Percentiles rank a stretch among this genome's conserved stretches.
These are phyloP conservation scores for Cordyceps fumosorosea DNA, from an alignment of 2,329 filamentous ascomycete species.

Conservation along the genomic window DNA sequence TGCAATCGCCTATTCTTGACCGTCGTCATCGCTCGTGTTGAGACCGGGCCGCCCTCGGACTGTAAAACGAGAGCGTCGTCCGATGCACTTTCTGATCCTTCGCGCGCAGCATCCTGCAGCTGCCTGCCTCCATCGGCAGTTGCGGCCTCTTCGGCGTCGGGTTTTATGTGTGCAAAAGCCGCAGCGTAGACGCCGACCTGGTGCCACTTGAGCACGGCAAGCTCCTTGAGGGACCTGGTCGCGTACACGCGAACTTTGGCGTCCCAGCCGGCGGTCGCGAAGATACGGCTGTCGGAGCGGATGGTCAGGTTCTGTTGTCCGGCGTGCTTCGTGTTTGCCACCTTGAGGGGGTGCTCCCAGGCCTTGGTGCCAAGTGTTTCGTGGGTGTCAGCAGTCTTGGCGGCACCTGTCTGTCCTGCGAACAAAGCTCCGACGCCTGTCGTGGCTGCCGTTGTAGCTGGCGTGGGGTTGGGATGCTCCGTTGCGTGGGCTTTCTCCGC, in stretches of 20 bases:
- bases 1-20: constrained; percentile 58
- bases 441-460: not conserved
- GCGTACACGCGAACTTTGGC: constrained; percentile 74
- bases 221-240: constrained; percentile 70
- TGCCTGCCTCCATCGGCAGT: no score
- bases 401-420: constrained; percentile 1
- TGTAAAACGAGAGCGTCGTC: not conserved
- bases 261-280: constrained; percentile 94
- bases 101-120: not conserved
- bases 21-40: constrained; percentile 17
- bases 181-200: constrained; percentile 78
- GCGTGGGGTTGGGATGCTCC: not conserved
- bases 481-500: no score
- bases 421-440: constrained; percentile 8
- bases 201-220: constrained; percentile 94
- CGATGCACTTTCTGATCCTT: not conserved
- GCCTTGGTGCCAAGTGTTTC: constrained; percentile 17
- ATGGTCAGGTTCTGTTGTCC: constrained; percentile 79
- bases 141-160: not conserved
- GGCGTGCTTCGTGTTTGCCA: constrained; percentile 73
- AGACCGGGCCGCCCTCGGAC: constrained; percentile 9
- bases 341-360: constrained; percentile 48
- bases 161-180: constrained; percentile 54
- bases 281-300: constrained; percentile 72
- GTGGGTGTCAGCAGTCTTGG: not conserved